Evolutionary conservation across 192 early-diverging fungal genomes (phyloP).

Genomic region (Mortierella claussenii): DNA sequence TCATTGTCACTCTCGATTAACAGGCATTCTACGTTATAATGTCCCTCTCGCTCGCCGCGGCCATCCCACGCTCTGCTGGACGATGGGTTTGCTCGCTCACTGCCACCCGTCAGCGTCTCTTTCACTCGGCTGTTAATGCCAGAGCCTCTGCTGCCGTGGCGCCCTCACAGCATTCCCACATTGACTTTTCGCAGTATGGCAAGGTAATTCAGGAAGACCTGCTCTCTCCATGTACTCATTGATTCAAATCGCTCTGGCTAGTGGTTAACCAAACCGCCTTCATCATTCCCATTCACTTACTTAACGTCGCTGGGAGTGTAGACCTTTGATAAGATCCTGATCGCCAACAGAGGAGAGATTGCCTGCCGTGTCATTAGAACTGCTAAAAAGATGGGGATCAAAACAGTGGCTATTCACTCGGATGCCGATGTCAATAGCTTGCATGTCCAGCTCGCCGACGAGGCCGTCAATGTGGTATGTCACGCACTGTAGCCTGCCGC

Average conservation of each 20-base stretch:
- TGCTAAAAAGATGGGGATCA: conserved; percentile 93
- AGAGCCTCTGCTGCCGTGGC: conserved; percentile 21
- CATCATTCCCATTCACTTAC: too few species aligned
- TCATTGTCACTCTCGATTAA: background rate
- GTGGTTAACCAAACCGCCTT: background rate
- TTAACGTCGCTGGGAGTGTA: too few species aligned
- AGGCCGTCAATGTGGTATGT: conserved; percentile 78
- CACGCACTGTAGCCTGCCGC: background rate
- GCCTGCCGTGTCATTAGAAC: conserved; percentile 93
- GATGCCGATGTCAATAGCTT: conserved; percentile 89
- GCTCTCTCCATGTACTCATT: conserved; percentile 1
- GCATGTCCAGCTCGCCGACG: conserved; percentile 90
- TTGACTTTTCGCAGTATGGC: conserved; percentile 49
- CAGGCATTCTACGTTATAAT: conserved; percentile 16
- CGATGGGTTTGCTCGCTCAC: conserved; percentile 51
- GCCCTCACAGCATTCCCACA: conserved; percentile 25
- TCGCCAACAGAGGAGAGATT: conserved; percentile 97
- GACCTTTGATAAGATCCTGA: conserved; percentile 92
- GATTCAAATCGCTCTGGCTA: background rate
- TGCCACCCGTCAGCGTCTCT: conserved; percentile 52
- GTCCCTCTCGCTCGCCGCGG: conserved; percentile 51
- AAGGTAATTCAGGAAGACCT: conserved; percentile 32
- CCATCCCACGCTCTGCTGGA: conserved; percentile 44
- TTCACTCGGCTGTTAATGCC: conserved; percentile 27
- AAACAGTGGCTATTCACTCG: conserved; percentile 94